These are phyloP conservation scores for Panaeolus cyanescens DNA, from an alignment of 768 basidiomycete species.

Conservation along the genomic window DNA sequence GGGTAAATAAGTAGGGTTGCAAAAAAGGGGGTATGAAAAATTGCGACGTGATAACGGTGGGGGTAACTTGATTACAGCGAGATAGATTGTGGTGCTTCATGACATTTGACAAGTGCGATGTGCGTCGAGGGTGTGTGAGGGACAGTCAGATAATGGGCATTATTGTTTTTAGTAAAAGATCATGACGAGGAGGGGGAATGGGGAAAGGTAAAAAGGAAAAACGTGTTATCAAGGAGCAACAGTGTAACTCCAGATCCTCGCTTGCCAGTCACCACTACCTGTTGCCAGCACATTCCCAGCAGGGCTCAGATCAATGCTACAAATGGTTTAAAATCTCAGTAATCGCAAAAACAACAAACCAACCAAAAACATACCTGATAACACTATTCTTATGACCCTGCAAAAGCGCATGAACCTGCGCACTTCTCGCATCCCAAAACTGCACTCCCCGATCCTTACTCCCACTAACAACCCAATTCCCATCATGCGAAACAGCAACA, in stretches of 20 bases:
- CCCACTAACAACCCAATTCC: conserved; percentile 92
- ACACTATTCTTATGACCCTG: conserved; percentile 70
- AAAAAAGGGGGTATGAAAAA: background rate
- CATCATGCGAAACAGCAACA: conserved; percentile 86
- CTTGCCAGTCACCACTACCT: conserved; percentile 56
- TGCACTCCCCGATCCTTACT: conserved; percentile 95
- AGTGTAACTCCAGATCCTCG: conserved; percentile 44
- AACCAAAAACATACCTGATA: conserved; percentile 51
- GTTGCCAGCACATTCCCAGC: conserved; percentile 49
- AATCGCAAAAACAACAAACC: conserved; percentile 43
- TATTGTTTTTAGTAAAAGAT: background rate
- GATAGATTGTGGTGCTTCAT: background rate
- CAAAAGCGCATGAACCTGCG: conserved; percentile 88
- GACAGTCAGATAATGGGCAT: background rate
- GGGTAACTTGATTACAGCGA: background rate
- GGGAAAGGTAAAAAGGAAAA: no score
- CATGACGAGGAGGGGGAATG: background rate
- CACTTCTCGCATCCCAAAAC: conserved; percentile 83
- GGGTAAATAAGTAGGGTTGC: background rate
- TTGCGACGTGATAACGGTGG: background rate
- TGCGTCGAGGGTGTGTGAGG: no score
- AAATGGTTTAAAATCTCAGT: conserved; percentile 50
- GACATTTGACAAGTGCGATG: background rate
- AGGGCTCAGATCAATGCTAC: conserved; percentile 46
- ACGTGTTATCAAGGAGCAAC: background rate